These are phyloP conservation scores for Phoma sp. DNA, from an alignment of 2,329 filamentous ascomycete genomes.

Conservation along the genomic window DNA sequence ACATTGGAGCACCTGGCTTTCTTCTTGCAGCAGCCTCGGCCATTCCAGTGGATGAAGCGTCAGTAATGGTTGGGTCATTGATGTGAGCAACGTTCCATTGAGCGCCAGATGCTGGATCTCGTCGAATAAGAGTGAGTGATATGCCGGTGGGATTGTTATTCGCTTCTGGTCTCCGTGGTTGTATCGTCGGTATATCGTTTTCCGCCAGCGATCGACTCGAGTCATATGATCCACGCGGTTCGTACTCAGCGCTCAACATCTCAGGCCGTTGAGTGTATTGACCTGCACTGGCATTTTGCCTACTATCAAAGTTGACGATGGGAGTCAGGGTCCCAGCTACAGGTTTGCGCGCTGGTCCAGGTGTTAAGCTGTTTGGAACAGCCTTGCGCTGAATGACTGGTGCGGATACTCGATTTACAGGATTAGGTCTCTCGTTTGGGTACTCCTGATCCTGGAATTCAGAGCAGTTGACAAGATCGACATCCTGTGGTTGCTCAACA, in stretches of 20 bases:
- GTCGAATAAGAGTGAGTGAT: constrained; percentile 58
- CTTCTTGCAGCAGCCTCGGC: constrained; percentile 38
- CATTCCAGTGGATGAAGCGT: constrained; percentile 53
- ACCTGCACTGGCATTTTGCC: constrained; percentile 38
- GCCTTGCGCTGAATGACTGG: constrained; percentile 44
- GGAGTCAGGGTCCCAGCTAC: constrained; percentile 38
- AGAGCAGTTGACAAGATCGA: constrained; percentile 42
- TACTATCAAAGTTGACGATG: constrained; percentile 32
- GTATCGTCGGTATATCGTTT: constrained; percentile 27
- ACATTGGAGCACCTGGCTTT: constrained; percentile 54
- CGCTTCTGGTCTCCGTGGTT: constrained; percentile 32
- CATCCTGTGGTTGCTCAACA: constrained; percentile 68
- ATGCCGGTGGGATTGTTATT: constrained; percentile 24
- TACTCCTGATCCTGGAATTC: constrained; percentile 23
- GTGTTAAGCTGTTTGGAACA: constrained; percentile 23
- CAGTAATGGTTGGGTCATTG: constrained; percentile 53
- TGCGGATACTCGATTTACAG: constrained; percentile 19
- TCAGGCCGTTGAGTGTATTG: constrained; percentile 24
- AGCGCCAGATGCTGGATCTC: constrained; percentile 56
- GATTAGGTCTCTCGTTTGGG: constrained; percentile 11
- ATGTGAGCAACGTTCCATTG: constrained; percentile 62
- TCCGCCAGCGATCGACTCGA: constrained; percentile 28
- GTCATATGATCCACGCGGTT: constrained; percentile 36
- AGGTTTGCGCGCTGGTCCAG: constrained; percentile 35
- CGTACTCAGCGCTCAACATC: constrained; percentile 29